Percentiles rank a stretch among this genome's conserved stretches.
Evolutionary conservation across 768 basidiomycete species (phyloP).

Genomic region (Mycena crocata): DNA sequence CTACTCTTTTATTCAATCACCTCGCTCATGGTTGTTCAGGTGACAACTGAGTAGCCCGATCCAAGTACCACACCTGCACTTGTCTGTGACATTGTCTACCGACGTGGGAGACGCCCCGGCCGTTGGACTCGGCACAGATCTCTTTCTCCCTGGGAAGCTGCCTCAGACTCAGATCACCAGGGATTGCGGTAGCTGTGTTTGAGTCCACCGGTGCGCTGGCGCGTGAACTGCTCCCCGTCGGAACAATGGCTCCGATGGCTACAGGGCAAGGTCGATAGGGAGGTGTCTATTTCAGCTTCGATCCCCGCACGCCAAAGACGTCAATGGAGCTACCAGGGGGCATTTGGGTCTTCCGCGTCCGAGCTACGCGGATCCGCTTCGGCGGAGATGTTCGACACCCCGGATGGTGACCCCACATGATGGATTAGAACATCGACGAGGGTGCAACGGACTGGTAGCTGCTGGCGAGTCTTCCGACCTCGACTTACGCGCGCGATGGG

Average conservation of each 20-base stretch:
- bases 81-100: background rate
- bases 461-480: background rate
- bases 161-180: background rate
- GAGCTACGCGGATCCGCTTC: slow-evolving; percentile 2
- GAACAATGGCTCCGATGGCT: background rate
- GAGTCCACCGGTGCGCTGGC: background rate
- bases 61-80: background rate
- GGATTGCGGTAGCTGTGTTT: background rate
- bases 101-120: background rate
- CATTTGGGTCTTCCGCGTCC: background rate
- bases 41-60: background rate
- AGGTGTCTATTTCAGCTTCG: background rate
- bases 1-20: too few relatives aligned
- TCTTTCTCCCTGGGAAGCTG: background rate
- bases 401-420: background rate
- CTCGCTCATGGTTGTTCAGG: too few relatives aligned
- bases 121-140: background rate
- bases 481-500: background rate
- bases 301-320: slow-evolving; percentile 3
- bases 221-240: background rate
- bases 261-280: background rate
- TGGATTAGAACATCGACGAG: background rate
- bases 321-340: slow-evolving; percentile 2
- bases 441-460: background rate
- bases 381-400: background rate